Evolutionary conservation across 106 monocot genomes (phyloP).

Genomic region (Iris macrosiphon): DNA sequence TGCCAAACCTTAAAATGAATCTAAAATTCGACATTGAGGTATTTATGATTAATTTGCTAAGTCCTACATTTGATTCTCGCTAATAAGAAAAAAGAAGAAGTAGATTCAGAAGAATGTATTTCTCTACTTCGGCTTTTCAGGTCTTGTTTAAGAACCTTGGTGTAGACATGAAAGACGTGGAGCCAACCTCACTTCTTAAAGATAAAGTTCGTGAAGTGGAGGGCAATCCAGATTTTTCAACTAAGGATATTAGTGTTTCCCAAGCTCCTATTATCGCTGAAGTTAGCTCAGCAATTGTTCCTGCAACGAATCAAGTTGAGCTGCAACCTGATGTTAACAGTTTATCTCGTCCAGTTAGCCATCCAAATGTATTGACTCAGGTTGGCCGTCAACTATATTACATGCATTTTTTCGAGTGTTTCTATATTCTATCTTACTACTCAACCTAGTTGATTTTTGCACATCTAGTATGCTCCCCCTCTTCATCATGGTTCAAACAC

Average conservation of each 20-base stretch:
- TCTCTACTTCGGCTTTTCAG: constrained; percentile 14
- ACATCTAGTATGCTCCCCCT: constrained; percentile 42
- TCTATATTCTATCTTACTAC: too few species aligned
- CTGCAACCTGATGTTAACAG: constrained; percentile 47
- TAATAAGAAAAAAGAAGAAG: too few species aligned
- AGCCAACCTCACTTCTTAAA: constrained; percentile 72
- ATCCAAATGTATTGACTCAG: constrained; percentile 49
- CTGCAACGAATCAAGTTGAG: constrained; percentile 49
- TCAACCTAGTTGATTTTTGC: neutral
- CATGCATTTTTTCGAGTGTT: too few species aligned
- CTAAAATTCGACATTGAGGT: constrained; percentile 97
- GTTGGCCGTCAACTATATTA: too few species aligned
- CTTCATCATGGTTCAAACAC: constrained; percentile 46
- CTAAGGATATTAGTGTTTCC: constrained; percentile 51
- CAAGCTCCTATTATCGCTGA: constrained; percentile 49
- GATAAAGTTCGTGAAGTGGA: constrained; percentile 70
- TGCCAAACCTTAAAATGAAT: constrained; percentile 91
- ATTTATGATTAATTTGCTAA: neutral
- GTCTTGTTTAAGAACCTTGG: constrained; percentile 83
- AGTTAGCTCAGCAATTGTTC: constrained; percentile 27
- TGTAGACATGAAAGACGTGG: constrained; percentile 83
- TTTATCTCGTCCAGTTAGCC: constrained; percentile 29
- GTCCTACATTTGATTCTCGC: too few species aligned
- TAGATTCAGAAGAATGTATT: neutral
- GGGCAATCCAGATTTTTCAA: constrained; percentile 90